Evolutionary conservation across 129 eudicot species (phyloP).

Genomic region (Scalesia atractyloides): DNA sequence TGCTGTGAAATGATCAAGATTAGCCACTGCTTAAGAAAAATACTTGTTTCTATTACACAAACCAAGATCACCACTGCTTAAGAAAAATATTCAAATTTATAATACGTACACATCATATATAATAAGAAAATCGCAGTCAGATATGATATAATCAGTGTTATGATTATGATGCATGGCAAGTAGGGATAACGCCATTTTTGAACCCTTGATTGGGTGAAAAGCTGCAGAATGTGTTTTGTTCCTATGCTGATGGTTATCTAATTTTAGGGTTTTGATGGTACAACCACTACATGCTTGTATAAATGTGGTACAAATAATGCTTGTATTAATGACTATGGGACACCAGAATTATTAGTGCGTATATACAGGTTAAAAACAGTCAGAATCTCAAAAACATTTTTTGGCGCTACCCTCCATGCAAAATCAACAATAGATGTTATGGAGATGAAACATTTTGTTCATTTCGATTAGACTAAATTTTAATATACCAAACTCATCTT

Average conservation of each 20-base stretch:
- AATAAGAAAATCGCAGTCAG: too few species aligned
- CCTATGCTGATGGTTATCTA: constrained; percentile 19
- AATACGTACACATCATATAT: background rate
- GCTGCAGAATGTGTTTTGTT: constrained; percentile 31
- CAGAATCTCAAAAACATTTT: constrained; percentile 4
- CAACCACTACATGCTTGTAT: constrained; percentile 19
- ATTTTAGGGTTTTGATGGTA: constrained; percentile 12
- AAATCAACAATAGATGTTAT: background rate
- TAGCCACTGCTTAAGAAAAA: background rate
- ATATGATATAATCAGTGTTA: background rate
- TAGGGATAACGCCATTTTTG: constrained; percentile 29
- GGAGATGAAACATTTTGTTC: constrained; percentile 4
- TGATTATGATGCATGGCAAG: constrained; percentile 25
- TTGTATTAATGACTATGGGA: constrained; percentile 18
- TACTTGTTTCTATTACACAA: constrained; percentile 17
- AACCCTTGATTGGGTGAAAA: constrained; percentile 17
- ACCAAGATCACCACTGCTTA: constrained; percentile 21
- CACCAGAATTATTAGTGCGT: constrained; percentile 9
- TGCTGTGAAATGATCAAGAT: background rate
- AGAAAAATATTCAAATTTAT: constrained; percentile 6
- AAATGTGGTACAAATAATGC: constrained; percentile 15
- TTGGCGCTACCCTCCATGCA: background rate
- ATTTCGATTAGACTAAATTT: background rate
- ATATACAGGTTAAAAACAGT: constrained; percentile 23
- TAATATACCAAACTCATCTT: too few species aligned